These are phyloP conservation scores for Backusella psychrophila DNA, from an alignment of 192 early-diverging fungal genomes.

Conservation along the genomic window DNA sequence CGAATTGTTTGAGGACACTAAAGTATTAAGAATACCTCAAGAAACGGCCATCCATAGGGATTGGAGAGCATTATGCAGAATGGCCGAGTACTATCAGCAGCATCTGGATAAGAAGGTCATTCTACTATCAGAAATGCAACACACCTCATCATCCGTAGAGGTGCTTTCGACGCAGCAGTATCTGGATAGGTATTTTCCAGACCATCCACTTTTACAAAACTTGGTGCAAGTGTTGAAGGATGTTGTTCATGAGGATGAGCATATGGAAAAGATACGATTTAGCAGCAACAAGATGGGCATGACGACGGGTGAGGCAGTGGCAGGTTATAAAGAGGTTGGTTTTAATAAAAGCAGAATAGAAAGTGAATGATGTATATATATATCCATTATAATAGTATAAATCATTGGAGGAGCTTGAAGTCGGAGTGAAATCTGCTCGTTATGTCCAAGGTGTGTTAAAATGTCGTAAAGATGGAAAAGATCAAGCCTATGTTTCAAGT, in stretches of 20 bases:
- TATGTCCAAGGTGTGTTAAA: slow-evolving; percentile 45
- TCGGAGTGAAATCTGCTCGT: slow-evolving; percentile 47
- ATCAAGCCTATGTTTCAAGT: slow-evolving; percentile 47
- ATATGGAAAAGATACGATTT: slow-evolving; percentile 29
- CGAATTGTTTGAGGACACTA: slow-evolving; percentile 56
- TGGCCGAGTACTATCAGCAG: slow-evolving; percentile 57
- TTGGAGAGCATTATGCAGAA: slow-evolving; percentile 50
- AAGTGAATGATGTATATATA: background rate
- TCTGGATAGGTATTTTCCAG: slow-evolving; percentile 35
- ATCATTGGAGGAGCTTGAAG: slow-evolving; percentile 47
- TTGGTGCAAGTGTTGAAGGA: slow-evolving; percentile 48
- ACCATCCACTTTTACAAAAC: slow-evolving; percentile 40
- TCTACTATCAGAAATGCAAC: slow-evolving; percentile 40
- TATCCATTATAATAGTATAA: slow-evolving; percentile 39
- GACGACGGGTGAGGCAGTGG: background rate
- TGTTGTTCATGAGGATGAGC: slow-evolving; percentile 48
- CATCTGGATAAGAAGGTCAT: slow-evolving; percentile 51
- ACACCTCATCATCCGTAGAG: background rate
- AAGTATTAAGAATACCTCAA: slow-evolving; percentile 26
- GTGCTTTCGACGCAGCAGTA: slow-evolving; percentile 44
- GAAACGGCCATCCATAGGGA: slow-evolving; percentile 47
- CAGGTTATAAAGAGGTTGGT: slow-evolving; percentile 35
- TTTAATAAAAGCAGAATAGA: no score
- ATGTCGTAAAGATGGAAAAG: slow-evolving; percentile 40
- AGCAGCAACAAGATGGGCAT: background rate